Evolutionary conservation across 371 early-diverging fungal species (phyloP).

Genomic region (Nematocida minor): DNA sequence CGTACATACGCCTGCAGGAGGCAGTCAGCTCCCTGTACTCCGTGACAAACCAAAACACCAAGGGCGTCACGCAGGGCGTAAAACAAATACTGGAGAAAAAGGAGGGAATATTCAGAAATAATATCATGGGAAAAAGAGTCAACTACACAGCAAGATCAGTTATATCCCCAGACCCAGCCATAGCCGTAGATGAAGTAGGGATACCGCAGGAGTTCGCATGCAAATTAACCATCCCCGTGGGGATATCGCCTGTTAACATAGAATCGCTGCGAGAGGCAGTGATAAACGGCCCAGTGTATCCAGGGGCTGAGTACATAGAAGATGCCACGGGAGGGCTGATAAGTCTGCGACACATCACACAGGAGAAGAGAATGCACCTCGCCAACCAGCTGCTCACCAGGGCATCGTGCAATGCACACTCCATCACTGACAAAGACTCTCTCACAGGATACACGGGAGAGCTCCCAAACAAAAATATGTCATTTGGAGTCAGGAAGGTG

Average conservation of each 20-base stretch:
- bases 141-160: slow-evolving; percentile 98
- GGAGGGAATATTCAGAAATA: slow-evolving; percentile 95
- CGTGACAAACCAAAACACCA: not conserved
- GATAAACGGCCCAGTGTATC: slow-evolving; percentile 97
- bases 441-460: slow-evolving; percentile 65
- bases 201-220: slow-evolving; percentile 89
- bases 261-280: slow-evolving; percentile 80
- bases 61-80: slow-evolving; percentile 65
- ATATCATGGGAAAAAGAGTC: slow-evolving; percentile 99
- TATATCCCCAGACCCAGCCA: slow-evolving; percentile 95
- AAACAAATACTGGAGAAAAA: slow-evolving; percentile 96
- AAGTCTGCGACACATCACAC: slow-evolving; percentile 71
- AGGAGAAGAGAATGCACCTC: slow-evolving; percentile 80
- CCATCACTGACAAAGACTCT: not conserved
- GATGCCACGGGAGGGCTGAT: slow-evolving; percentile 78
- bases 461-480: slow-evolving; percentile 68
- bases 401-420: slow-evolving; percentile 63
- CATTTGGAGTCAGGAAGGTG: slow-evolving; percentile 68
- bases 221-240: slow-evolving; percentile 91
- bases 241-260: slow-evolving; percentile 86
- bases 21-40: slow-evolving; percentile 5
- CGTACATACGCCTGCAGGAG: slow-evolving; percentile 27
- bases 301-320: slow-evolving; percentile 72
- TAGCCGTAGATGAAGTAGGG: slow-evolving; percentile 95
- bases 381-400: slow-evolving; percentile 79